These are phyloP conservation scores for Xylaria multiplex DNA, from an alignment of 2,329 filamentous ascomycete species.

Conservation along the genomic window DNA sequence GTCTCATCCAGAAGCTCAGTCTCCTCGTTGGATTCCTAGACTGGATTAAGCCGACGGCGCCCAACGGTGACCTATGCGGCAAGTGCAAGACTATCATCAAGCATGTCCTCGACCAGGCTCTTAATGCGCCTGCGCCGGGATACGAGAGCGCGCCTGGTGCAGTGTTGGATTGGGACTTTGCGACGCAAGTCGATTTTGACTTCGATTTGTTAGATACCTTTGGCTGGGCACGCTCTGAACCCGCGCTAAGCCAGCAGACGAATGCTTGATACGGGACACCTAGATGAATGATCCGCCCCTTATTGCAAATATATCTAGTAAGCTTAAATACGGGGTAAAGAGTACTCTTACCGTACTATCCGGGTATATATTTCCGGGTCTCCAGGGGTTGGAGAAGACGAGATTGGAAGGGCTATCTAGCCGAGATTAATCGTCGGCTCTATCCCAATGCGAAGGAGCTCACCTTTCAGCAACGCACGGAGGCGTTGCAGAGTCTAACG, in stretches of 20 bases:
- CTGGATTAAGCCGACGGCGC: constrained; percentile 60
- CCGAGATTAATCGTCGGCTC: background rate
- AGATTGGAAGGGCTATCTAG: background rate
- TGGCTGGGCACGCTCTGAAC: constrained; percentile 55
- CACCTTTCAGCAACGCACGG: background rate
- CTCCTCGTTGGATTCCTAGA: constrained; percentile 62
- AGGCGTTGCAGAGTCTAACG: background rate
- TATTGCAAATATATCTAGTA: background rate
- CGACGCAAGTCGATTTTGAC: constrained; percentile 53
- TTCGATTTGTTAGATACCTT: constrained; percentile 62
- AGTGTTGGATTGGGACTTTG: constrained; percentile 51
- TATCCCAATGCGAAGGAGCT: background rate
- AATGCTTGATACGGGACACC: constrained; percentile 24
- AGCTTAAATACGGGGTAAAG: background rate
- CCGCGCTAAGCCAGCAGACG: constrained; percentile 38
- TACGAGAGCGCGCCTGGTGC: constrained; percentile 31
- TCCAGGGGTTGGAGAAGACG: background rate
- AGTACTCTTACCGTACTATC: background rate
- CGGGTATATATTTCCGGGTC: background rate
- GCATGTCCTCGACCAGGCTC: constrained; percentile 60
- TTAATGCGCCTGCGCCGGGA: constrained; percentile 52
- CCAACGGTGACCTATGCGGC: constrained; percentile 60
- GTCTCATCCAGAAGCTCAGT: constrained; percentile 62
- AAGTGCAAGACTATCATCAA: constrained; percentile 61
- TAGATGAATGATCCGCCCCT: background rate